Percentiles rank a stretch among this genome's conserved stretches.
Conservation (phyloP, 805 yeast genomes). For the Pichia scutulata region DNA sequence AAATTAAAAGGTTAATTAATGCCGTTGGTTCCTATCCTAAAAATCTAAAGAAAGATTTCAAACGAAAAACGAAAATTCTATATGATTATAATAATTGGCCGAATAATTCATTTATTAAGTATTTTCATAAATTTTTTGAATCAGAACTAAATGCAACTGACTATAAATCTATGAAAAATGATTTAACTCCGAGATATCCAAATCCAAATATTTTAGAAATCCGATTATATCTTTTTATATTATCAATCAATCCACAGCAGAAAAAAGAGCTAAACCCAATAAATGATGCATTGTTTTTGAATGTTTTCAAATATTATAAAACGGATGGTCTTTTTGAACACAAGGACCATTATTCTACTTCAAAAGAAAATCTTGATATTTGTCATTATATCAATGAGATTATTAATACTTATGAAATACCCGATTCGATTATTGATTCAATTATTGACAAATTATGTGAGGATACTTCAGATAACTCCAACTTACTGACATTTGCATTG, state of each 20-base stretch:
- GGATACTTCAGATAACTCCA: neutral
- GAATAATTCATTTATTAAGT: neutral
- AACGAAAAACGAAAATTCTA: neutral
- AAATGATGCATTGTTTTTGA: neutral
- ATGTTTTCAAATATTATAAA: neutral
- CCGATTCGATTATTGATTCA: neutral
- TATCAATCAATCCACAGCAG: neutral
- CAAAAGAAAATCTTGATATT: neutral
- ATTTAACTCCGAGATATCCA: constrained; percentile 8
- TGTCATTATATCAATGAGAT: neutral
- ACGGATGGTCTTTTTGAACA: neutral
- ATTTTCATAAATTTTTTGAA: neutral
- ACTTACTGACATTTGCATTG: neutral
- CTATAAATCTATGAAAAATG: neutral
- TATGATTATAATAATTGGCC: neutral
- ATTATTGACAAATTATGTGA: constrained; percentile 1
- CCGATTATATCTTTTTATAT: neutral
- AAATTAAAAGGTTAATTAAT: neutral
- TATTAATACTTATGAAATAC: constrained; percentile 1
- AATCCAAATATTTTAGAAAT: neutral
- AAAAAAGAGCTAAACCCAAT: neutral
- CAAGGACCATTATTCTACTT: too few species aligned
- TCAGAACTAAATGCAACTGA: too few species aligned
- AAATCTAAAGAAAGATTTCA: neutral
- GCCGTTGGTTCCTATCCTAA: neutral